Base-by-base conservation (phyloP, 2,329 filamentous ascomycete species). In the Coniochaeta prunicola region DNA sequence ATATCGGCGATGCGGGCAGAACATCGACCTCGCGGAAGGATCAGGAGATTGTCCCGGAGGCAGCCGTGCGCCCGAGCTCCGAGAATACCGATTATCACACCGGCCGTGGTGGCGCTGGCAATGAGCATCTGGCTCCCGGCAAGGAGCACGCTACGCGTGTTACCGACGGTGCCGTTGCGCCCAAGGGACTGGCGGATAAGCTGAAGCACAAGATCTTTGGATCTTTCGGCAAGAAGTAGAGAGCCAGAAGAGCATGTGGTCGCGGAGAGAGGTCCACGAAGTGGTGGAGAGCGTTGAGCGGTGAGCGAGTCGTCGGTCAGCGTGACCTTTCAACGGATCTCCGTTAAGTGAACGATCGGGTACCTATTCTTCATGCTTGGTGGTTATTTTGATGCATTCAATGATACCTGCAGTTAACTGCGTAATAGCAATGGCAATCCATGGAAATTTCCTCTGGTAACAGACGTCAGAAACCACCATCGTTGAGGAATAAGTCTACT, bases 101-200 rank as follows among this genome's bases (percentile, higher is more conserved):
- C 42, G 84, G 84, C 59, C 82, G 83, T 33, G 83, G 83, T 66
- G 83, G 83, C 59, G 81, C 79, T 10, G 83, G 82, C 57, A 86
- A 86, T 69, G 80, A 79, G 68, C 74, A 79, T 64, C 64, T 73
- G 53, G 68, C 69, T 36, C 63, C 64, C 59, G 68, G 72, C 60
- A 68, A 69, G 64, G 67, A 67, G 58, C 61, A 63, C 19, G 59
- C 56, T n/a, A 36, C 61, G 57, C 61, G 62, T 12, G 59, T 57
- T 17, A 24, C 61, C 28, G 59, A 67, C 8, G 64, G 67, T 17
- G 66, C 70, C 26, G 60, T 57, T 36, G 64, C 69, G 9, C 73
- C 74, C 58, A 65, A 71, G 54, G 73, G 81, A 33, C 66, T 85
- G 59, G 82, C 81, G 19, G 81, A 85, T 66, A 83, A 80, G 74